A percentile compares a stretch with the other conserved stretches of the same genome.
Conservation (phyloP, 257 asterid species). For the Galeopsis tetrahit region DNA sequence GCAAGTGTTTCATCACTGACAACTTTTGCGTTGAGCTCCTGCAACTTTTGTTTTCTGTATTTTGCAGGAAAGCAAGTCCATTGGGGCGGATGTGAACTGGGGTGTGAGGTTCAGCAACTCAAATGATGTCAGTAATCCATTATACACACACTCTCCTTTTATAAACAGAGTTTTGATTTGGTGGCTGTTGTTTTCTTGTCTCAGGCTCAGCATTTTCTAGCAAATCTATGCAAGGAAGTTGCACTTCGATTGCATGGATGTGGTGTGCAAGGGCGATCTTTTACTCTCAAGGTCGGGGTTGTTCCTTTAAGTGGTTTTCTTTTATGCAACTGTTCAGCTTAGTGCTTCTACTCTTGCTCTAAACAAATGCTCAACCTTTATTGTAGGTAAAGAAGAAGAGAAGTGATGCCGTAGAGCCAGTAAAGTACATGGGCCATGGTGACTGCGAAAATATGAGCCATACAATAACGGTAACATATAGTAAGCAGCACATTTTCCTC, state of each 20-base stretch:
- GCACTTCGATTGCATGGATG: slow-evolving; percentile 88
- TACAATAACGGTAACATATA: slow-evolving; percentile 69
- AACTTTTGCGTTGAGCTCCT: slow-evolving; percentile 14
- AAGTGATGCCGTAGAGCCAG: slow-evolving; percentile 85
- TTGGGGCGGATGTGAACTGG: slow-evolving; percentile 98
- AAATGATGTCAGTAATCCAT: slow-evolving; percentile 67
- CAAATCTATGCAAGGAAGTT: slow-evolving; percentile 85
- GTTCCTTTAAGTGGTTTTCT: slow-evolving; percentile 11
- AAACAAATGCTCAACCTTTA: slow-evolving; percentile 23
- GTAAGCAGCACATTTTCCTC: slow-evolving; percentile 24
- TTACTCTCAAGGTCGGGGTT: slow-evolving; percentile 79
- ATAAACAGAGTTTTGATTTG: slow-evolving; percentile 24
- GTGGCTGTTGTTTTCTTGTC: slow-evolving; percentile 40
- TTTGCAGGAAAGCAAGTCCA: slow-evolving; percentile 89
- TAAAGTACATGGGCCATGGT: slow-evolving; percentile 93
- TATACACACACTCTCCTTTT: slow-evolving; percentile 9
- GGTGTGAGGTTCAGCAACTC: slow-evolving; percentile 89
- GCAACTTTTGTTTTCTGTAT: slow-evolving; percentile 3
- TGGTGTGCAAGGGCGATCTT: slow-evolving; percentile 77
- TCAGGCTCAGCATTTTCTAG: slow-evolving; percentile 68
- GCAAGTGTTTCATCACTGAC: neutral
- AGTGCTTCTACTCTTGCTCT: neutral
- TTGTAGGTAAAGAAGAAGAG: slow-evolving; percentile 84
- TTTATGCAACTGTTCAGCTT: slow-evolving; percentile 17
- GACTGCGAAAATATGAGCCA: slow-evolving; percentile 94